A percentile compares a stretch with the other conserved stretches of the same genome.
Evolutionary conservation across 441 rosid genomes (phyloP).

Genomic region (Eutrema salsugineum): DNA sequence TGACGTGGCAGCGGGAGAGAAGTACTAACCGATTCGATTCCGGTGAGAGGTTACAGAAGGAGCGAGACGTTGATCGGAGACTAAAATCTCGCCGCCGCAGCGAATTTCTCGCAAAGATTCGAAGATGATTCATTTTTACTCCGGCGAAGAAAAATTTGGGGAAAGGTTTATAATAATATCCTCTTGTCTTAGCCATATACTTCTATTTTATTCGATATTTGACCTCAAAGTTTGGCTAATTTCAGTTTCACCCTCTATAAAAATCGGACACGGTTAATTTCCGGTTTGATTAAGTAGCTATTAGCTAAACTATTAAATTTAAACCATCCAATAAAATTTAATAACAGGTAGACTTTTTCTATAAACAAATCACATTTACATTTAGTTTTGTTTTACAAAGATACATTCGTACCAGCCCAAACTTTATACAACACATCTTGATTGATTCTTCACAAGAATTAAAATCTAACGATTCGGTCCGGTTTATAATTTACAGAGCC

Average conservation of each 20-base stretch:
- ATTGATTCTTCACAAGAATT: too few species aligned
- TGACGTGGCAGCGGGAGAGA: not conserved
- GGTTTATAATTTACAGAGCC: too few species aligned
- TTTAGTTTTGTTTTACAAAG: not conserved
- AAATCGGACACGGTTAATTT: not conserved
- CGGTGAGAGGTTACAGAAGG: conserved; percentile 11
- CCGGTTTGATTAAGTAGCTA: not conserved
- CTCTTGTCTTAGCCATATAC: not conserved
- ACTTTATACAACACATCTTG: not conserved
- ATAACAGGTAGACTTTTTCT: not conserved
- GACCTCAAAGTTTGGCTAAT: not conserved
- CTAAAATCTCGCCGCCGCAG: conserved; percentile 17
- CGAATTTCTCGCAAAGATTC: conserved; percentile 20
- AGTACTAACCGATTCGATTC: conserved; percentile 23
- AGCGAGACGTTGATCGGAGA: conserved; percentile 26
- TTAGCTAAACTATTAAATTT: too few species aligned
- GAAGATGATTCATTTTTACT: conserved; percentile 20
- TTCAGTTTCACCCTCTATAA: not conserved
- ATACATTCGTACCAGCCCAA: not conserved
- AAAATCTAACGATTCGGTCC: too few species aligned
- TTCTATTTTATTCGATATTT: not conserved
- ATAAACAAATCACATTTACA: not conserved
- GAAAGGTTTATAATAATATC: not conserved
- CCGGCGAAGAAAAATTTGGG: not conserved
- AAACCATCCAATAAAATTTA: not conserved